phyloP scores from a whole-genome alignment of 768 basidiomycete genomes.

The Suillus sp. region DNA sequence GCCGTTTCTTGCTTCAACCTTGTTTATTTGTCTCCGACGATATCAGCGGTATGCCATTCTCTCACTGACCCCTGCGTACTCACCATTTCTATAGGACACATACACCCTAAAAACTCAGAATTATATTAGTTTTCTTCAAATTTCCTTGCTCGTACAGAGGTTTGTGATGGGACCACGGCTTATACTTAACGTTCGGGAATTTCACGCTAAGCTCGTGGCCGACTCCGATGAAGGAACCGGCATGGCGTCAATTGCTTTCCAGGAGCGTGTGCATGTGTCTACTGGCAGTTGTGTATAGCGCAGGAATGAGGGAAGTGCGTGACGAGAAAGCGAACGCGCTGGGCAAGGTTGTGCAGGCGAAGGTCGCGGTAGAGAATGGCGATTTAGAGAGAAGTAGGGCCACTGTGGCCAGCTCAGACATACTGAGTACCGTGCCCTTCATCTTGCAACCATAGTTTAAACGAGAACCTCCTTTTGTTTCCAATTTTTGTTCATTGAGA shows the following conservation, averaged over 20 bases:
- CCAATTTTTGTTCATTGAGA: too few species aligned
- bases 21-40: background rate
- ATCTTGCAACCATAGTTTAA: too few species aligned
- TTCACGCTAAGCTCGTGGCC: background rate
- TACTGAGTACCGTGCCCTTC: too few species aligned
- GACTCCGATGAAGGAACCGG: background rate
- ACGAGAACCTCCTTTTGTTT: too few species aligned
- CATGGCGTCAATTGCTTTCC: background rate
- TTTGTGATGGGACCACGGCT: background rate
- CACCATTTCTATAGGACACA: background rate
- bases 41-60: background rate
- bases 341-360: too few species aligned
- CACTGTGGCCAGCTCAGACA: too few species aligned
- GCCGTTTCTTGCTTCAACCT: background rate
- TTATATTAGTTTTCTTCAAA: background rate
- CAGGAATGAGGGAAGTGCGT: too few species aligned
- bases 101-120: background rate
- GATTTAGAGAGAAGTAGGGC: too few species aligned
- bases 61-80: background rate
- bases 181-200: background rate
- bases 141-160: background rate
- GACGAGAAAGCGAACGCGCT: too few species aligned
- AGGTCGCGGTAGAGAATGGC: too few species aligned
- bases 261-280: background rate
- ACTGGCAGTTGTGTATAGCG: background rate